Base-by-base conservation (phyloP, 139 green algal genomes). In the Auxenochlorella pyrenoidosa region DNA sequence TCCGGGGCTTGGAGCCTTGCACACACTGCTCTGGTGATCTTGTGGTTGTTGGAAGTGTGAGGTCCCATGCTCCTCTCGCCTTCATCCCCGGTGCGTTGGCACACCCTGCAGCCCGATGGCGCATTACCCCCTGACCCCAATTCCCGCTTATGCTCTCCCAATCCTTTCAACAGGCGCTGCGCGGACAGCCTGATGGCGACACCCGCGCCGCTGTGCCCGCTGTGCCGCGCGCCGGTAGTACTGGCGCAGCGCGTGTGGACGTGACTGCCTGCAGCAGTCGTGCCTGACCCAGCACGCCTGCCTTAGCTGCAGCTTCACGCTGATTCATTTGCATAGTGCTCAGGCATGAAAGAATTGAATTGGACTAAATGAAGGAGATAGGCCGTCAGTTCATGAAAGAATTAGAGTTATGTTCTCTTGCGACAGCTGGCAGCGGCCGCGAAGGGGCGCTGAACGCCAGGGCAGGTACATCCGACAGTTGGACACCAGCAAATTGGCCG, bases 211-310 rank as follows among this genome's bases (percentile, higher is more conserved):
- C 44, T 82, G 76, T 82, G 76, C 47, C 76, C 76, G 44, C 44
- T 82, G 30, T 82, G 76, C 76, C 44, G 76, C 30, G 30, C 5
- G 41, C 43, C 24, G 21, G 47, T 82, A 10, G 12, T 12, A 1
- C 28, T 82, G 34, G 76, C 76, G 22, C 76, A 82, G 76, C 76
- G 26, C 58, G 58, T 66, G 58, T 68, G 54, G 54, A 63, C 54
- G 10, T 63, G 54, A 63, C 18, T 15, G 68, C 68, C 63, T 36
- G 30, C 68, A 44, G n/a, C 68, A 43, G 5, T 2, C 66, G 0
- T 73, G 66, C 66, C 66, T 73, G 5, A 2, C 28, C 32, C 40
- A 18, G 32, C 8, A 4, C 32, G 68, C 68, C 38, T 75, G 28
- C 0, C 16, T 28, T 22, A 13, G 5, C 66, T 73, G 32, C 15